Conservation (phyloP, 805 yeast species). For the Kazachstania taianensis region DNA sequence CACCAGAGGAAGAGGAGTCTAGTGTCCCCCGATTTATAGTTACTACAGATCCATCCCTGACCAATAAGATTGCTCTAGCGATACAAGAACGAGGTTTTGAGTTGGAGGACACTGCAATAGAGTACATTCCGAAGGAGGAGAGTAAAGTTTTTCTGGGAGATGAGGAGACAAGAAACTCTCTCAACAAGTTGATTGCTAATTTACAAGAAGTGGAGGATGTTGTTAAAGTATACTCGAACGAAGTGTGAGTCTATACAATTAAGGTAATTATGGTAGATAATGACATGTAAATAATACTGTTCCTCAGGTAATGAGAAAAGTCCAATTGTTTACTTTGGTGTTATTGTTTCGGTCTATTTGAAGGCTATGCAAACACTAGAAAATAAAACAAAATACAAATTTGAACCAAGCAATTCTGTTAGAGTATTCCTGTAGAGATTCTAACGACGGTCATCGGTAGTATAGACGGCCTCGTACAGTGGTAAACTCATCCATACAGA, state of each 20-base stretch:
- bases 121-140: conserved; percentile 55
- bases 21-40: conserved; percentile 3
- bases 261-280: not conserved
- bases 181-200: conserved; percentile 46
- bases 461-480: too few species aligned
- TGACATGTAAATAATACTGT: too few species aligned
- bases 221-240: conserved; percentile 66
- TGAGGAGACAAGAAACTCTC: conserved; percentile 41
- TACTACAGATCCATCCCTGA: conserved; percentile 54
- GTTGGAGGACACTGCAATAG: conserved; percentile 14
- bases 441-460: too few species aligned
- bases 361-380: too few species aligned
- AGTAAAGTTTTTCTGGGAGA: conserved; percentile 43
- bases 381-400: too few species aligned
- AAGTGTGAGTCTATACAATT: not conserved
- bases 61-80: conserved; percentile 49
- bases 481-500: too few species aligned
- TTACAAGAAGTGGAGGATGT: conserved; percentile 81
- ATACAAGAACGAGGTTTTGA: conserved; percentile 21
- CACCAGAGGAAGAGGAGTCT: conserved; percentile 30
- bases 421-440: too few species aligned
- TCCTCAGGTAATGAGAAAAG: too few species aligned
- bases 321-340: too few species aligned
- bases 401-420: too few species aligned
- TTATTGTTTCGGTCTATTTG: too few species aligned